Percentiles rank a stretch among this genome's conserved stretches.
These are phyloP conservation scores for Septoria petroselini DNA, from an alignment of 2,329 filamentous ascomycete species.

Conservation along the genomic window DNA sequence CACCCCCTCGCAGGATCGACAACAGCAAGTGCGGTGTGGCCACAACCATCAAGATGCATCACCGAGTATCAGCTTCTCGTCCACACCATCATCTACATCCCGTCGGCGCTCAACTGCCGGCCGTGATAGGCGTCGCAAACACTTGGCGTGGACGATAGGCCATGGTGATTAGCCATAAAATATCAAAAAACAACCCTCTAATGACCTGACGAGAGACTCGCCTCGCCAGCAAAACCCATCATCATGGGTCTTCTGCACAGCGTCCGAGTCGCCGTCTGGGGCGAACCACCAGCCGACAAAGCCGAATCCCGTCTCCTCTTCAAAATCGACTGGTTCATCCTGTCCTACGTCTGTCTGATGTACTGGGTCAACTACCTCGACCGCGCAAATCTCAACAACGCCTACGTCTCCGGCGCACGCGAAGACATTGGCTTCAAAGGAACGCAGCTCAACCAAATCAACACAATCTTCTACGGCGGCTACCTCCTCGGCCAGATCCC, in stretches of 20 bases:
- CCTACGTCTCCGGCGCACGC: slow-evolving; percentile 55
- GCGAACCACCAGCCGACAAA: slow-evolving; percentile 29
- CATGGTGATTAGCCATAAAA: no score
- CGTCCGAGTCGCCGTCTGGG: slow-evolving; percentile 29
- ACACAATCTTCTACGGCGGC: slow-evolving; percentile 36
- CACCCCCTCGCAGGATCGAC: no score
- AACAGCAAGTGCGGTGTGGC: no score
- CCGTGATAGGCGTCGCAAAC: no score
- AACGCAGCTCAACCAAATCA: slow-evolving; percentile 48
- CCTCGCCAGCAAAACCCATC: background rate
- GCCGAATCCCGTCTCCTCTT: slow-evolving; percentile 27
- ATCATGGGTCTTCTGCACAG: slow-evolving; percentile 28
- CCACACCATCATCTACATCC: no score
- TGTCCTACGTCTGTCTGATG: slow-evolving; percentile 43
- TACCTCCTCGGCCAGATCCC: slow-evolving; percentile 59
- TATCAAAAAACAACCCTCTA: no score
- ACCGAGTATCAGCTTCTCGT: no score
- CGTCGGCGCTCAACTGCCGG: no score
- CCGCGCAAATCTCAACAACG: slow-evolving; percentile 52
- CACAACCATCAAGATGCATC: no score
- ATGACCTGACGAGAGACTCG: no score
- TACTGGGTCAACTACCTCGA: slow-evolving; percentile 46
- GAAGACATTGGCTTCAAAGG: slow-evolving; percentile 51
- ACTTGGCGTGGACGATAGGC: no score
- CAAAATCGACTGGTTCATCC: slow-evolving; percentile 37